phyloP scores from a whole-genome alignment of 441 rosid genomes.

The Gossypium lobatum region DNA sequence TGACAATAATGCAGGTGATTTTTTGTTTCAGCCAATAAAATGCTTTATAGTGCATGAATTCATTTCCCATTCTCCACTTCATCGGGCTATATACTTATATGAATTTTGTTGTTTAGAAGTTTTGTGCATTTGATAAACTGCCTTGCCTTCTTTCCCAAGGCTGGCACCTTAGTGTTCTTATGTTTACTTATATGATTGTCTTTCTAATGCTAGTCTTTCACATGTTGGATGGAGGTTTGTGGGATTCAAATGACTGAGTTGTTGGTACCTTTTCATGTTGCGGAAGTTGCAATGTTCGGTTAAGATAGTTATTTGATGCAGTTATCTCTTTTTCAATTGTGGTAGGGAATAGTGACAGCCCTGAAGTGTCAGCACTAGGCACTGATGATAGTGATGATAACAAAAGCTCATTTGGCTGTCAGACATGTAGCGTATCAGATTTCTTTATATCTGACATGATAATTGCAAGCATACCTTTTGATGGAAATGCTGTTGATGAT shows the following conservation, averaged over 20 bases:
- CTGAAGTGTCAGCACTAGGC: conserved; percentile 40
- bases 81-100: not conserved
- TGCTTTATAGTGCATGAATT: not conserved
- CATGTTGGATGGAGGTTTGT: not conserved
- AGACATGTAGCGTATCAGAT: conserved; percentile 71
- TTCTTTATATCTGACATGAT: conserved; percentile 74
- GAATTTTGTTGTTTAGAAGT: not conserved
- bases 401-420: conserved; percentile 45
- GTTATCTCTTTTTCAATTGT: conserved; percentile 9
- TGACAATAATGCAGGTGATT: conserved; percentile 34
- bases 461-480: conserved; percentile 62
- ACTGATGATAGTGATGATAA: conserved; percentile 46
- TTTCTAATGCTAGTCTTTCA: not conserved
- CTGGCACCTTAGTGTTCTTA: not conserved
- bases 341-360: conserved; percentile 35
- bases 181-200: not conserved
- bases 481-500: conserved; percentile 47
- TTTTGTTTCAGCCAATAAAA: conserved; percentile 1
- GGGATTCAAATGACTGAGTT: not conserved
- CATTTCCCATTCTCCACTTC: not conserved
- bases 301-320: not conserved
- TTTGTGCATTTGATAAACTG: not conserved
- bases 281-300: conserved; percentile 7
- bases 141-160: not conserved
- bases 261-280: not conserved